Conservation (phyloP, 1,139 yeast species). For the Blastobotrys elegans region DNA sequence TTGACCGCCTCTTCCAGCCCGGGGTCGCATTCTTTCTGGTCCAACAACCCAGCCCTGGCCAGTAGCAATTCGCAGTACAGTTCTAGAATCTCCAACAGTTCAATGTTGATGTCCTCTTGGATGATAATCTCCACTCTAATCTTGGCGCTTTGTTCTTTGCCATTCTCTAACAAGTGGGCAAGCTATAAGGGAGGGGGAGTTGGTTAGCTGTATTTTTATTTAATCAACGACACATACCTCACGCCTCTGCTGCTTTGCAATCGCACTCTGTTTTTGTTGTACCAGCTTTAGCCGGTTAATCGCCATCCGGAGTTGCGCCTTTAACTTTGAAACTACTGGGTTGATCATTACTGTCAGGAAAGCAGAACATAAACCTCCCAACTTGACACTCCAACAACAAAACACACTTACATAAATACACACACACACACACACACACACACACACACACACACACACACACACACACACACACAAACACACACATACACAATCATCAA, state of each 20-base stretch:
- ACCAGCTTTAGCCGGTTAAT: slow-evolving; percentile 72
- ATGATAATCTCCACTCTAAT: slow-evolving; percentile 84
- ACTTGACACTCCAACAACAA: background rate
- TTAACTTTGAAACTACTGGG: slow-evolving; percentile 40
- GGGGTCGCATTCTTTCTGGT: slow-evolving; percentile 50
- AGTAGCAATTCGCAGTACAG: slow-evolving; percentile 77
- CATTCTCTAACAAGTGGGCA: slow-evolving; percentile 65
- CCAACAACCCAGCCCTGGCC: slow-evolving; percentile 63
- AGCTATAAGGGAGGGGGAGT: slow-evolving; percentile 34
- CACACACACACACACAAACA: background rate
- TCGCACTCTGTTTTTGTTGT: slow-evolving; percentile 76
- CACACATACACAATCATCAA: background rate
- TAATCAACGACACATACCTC: slow-evolving; percentile 31
- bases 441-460: background rate
- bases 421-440: background rate
- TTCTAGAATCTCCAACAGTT: slow-evolving; percentile 73
- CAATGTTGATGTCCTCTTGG: slow-evolving; percentile 78
- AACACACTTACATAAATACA: background rate
- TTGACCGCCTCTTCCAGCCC: slow-evolving; percentile 71
- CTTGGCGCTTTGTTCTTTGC: slow-evolving; percentile 78
- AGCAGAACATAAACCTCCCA: background rate
- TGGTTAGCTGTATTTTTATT: too few species aligned
- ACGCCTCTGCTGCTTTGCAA: slow-evolving; percentile 77
- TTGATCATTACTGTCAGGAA: background rate
- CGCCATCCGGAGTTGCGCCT: slow-evolving; percentile 74